These are phyloP conservation scores for Chlorella sp. DNA, from an alignment of 139 green algal genomes.

Conservation along the genomic window DNA sequence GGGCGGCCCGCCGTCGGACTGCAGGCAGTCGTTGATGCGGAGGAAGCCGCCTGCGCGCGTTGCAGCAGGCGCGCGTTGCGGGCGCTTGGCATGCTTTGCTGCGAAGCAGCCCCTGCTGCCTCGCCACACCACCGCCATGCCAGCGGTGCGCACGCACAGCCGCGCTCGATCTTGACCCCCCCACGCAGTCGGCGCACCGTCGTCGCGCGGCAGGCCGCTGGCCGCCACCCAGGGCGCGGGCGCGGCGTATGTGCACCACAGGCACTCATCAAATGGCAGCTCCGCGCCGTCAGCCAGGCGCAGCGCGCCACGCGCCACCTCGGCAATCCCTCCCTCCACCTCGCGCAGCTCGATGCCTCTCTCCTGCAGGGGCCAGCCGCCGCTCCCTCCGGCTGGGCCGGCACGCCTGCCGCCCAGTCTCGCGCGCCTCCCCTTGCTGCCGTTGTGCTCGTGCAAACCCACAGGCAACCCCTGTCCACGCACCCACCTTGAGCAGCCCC, in stretches of 20 bases:
- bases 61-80: too few species aligned
- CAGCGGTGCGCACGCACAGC: too few species aligned
- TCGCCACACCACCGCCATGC: too few species aligned
- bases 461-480: too few species aligned
- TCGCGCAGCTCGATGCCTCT: constrained; percentile 43
- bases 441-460: too few species aligned
- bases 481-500: constrained; percentile 36
- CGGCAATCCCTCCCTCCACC: constrained; percentile 29
- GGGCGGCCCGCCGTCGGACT: constrained; percentile 39
- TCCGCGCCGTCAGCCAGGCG: constrained; percentile 35
- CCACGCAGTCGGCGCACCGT: too few species aligned
- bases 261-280: constrained; percentile 78
- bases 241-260: constrained; percentile 94
- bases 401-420: too few species aligned
- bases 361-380: constrained; percentile 43
- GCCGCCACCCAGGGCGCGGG: constrained; percentile 70
- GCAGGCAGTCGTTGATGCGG: constrained; percentile 73
- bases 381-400: too few species aligned
- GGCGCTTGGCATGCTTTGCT: too few species aligned
- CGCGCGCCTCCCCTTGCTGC: too few species aligned
- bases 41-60: constrained; percentile 84
- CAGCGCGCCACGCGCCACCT: constrained; percentile 48
- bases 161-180: too few species aligned
- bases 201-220: constrained; percentile 39
- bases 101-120: too few species aligned